Percentiles rank a stretch among this genome's conserved stretches.
These are phyloP conservation scores for Croton setiger DNA, from an alignment of 441 rosid species.

Conservation along the genomic window DNA sequence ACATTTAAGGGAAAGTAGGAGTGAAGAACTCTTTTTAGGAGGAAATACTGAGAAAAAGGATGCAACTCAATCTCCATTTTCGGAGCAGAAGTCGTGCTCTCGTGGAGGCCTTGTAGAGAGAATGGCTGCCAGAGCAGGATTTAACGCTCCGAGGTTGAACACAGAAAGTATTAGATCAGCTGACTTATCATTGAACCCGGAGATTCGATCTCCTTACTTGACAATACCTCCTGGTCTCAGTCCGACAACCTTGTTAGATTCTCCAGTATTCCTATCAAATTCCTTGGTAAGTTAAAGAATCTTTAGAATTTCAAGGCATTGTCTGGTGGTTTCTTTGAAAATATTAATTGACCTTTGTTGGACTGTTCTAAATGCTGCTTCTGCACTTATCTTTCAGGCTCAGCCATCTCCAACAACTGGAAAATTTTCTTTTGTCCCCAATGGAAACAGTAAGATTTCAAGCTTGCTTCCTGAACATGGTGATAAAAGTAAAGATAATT, in stretches of 20 bases:
- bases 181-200: slow-evolving; percentile 30
- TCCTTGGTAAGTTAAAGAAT: slow-evolving; percentile 41
- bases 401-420: slow-evolving; percentile 99
- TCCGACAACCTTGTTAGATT: slow-evolving; percentile 61
- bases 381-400: slow-evolving; percentile 47
- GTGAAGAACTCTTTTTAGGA: slow-evolving; percentile 41
- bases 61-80: slow-evolving; percentile 28
- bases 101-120: slow-evolving; percentile 64
- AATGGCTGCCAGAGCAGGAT: slow-evolving; percentile 60
- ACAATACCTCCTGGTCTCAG: slow-evolving; percentile 65
- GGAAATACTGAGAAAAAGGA: slow-evolving; percentile 30
- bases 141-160: slow-evolving; percentile 52
- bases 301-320: slow-evolving; percentile 1
- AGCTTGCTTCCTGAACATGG: slow-evolving; percentile 30
- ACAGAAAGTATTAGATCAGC: slow-evolving; percentile 33
- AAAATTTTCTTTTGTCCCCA: slow-evolving; percentile 60
- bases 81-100: slow-evolving; percentile 39
- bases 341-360: background rate
- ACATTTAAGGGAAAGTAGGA: slow-evolving; percentile 29
- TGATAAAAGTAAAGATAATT: slow-evolving; percentile 56
- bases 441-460: slow-evolving; percentile 35
- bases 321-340: slow-evolving; percentile 8
- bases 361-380: slow-evolving; percentile 17
- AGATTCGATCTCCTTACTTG: slow-evolving; percentile 37
- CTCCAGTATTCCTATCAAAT: slow-evolving; percentile 56